Conservation (phyloP, 495 filamentous ascomycete species). For the Cenococcum geophilum region DNA sequence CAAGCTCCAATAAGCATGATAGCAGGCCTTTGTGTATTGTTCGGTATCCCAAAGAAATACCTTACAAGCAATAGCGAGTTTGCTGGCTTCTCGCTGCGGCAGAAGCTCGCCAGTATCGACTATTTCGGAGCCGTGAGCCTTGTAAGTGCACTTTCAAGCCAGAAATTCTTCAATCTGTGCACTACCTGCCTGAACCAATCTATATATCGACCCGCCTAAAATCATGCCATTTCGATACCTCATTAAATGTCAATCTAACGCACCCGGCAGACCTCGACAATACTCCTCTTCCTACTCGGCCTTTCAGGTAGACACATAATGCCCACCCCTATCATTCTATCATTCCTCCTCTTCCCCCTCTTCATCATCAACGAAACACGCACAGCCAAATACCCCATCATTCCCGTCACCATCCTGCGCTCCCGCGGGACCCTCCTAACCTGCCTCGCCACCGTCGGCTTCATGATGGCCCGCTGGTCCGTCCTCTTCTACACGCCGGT, state of each 20-base stretch:
- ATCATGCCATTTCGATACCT: not conserved
- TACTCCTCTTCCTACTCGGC: slow-evolving; percentile 60
- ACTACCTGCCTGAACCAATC: too few relatives aligned
- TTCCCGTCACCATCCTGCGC: slow-evolving; percentile 58
- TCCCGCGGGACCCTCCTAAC: slow-evolving; percentile 60
- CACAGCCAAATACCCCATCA: slow-evolving; percentile 57
- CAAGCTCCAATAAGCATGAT: slow-evolving; percentile 56
- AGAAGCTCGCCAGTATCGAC: slow-evolving; percentile 57
- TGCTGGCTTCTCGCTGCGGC: slow-evolving; percentile 28
- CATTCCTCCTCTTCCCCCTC: slow-evolving; percentile 44
- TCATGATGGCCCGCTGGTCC: slow-evolving; percentile 71
- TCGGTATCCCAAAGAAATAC: slow-evolving; percentile 37
- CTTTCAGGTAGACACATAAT: slow-evolving; percentile 55
- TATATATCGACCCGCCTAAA: too few relatives aligned
- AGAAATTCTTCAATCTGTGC: too few relatives aligned
- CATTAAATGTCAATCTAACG: slow-evolving; percentile 18
- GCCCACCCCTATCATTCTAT: slow-evolving; percentile 52
- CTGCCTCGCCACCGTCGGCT: slow-evolving; percentile 59
- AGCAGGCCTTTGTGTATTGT: slow-evolving; percentile 51
- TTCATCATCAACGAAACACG: slow-evolving; percentile 59
- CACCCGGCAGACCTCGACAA: slow-evolving; percentile 39
- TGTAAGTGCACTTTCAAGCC: slow-evolving; percentile 35
- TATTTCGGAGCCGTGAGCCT: slow-evolving; percentile 61
- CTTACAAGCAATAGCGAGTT: slow-evolving; percentile 23
- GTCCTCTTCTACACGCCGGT: slow-evolving; percentile 73